Evolutionary conservation across 2,329 filamentous ascomycete genomes (phyloP), one percentile per base, ranked within the genome.

Genomic region (Raffaelea ambrosiae): DNA sequence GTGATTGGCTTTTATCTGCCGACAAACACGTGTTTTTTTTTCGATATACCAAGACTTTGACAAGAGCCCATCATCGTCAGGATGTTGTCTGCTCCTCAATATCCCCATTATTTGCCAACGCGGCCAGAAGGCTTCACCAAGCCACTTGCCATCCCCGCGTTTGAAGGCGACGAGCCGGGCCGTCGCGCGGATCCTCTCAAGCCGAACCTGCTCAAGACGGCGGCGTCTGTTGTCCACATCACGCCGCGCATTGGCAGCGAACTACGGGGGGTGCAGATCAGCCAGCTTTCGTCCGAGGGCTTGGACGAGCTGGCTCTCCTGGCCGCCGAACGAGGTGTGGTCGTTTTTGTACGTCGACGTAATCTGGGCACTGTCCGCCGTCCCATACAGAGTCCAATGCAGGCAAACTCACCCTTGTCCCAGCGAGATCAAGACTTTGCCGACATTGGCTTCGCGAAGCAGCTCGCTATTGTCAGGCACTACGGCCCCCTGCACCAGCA

Each of bases 121-220:
- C 84, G 79, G 77, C 70, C 72, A 42, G 71, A 77, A 54, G 72
- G 77, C 62, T 70, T 70, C 51, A 81, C 79, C 54, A 29, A 29
- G 70, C 80, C 41, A 74, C 82, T 83, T 14, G 66, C 79, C 13
- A 18, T 47, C 3, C 40, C 47, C 54, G 74, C 71, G 0, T 87
- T 86, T 52, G 74, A 83, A 58, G 80, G 84, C 56, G 73, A 74
- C 50, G 83, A 87, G 52, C 83, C 83, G 57, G 83, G 83, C 50
- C 78, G 80, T 86, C 44, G 51, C 1, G 51, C 51, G 3, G 44
- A 53, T 38, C 48, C 51, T 16, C 40, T 19, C n/a, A 51, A 50
- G 31, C 39, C n/a, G 29, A 39, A 47, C 0, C 46, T 56, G 2
- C 40, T 55, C 2, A 36, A n/a, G 9, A 45, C 50, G 3, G 35